Percentiles rank a stretch among this genome's conserved stretches.
phyloP scores from a whole-genome alignment of 495 filamentous ascomycete species.

The Neurospora tetraspora region DNA sequence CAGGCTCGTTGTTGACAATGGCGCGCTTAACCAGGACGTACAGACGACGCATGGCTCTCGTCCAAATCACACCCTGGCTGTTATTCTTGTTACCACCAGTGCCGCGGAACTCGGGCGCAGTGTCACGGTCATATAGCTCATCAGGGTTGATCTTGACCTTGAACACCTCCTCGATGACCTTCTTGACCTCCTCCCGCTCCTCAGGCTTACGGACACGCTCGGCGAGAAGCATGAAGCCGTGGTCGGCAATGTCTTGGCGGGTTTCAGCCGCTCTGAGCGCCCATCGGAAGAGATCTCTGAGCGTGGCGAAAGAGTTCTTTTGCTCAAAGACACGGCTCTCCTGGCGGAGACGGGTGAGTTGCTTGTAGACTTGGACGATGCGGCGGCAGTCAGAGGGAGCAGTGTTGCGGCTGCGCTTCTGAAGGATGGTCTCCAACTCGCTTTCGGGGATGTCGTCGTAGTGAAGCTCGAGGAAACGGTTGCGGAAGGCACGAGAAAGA shows the following conservation, averaged over 20 bases:
- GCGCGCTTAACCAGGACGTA: slow-evolving; percentile 79
- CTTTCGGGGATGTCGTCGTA: slow-evolving; percentile 97
- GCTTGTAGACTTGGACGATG: slow-evolving; percentile 91
- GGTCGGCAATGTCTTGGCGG: slow-evolving; percentile 76
- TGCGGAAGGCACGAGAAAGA: slow-evolving; percentile 87
- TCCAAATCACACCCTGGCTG: slow-evolving; percentile 72
- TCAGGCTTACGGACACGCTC: slow-evolving; percentile 89
- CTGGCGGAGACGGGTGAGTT: slow-evolving; percentile 80
- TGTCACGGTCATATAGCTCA: slow-evolving; percentile 52
- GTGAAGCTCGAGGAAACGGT: slow-evolving; percentile 93
- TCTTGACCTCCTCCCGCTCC: slow-evolving; percentile 73
- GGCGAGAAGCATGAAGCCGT: slow-evolving; percentile 92
- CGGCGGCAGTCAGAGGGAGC: slow-evolving; percentile 82
- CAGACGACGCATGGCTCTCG: slow-evolving; percentile 81
- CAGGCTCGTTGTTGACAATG: slow-evolving; percentile 82
- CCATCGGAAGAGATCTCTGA: slow-evolving; percentile 96
- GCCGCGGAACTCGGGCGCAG: slow-evolving; percentile 43
- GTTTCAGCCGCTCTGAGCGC: slow-evolving; percentile 78
- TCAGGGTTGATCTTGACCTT: slow-evolving; percentile 70
- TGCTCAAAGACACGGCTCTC: slow-evolving; percentile 88
- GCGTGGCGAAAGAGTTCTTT: slow-evolving; percentile 92
- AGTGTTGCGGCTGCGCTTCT: slow-evolving; percentile 72
- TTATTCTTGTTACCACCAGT: slow-evolving; percentile 39
- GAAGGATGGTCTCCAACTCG: slow-evolving; percentile 87
- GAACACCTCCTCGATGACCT: slow-evolving; percentile 87